Percentiles rank a stretch among this genome's conserved stretches.
These are phyloP conservation scores for Melampsora occidentalis DNA, from an alignment of 1,284 basidiomycete species.

Conservation along the genomic window DNA sequence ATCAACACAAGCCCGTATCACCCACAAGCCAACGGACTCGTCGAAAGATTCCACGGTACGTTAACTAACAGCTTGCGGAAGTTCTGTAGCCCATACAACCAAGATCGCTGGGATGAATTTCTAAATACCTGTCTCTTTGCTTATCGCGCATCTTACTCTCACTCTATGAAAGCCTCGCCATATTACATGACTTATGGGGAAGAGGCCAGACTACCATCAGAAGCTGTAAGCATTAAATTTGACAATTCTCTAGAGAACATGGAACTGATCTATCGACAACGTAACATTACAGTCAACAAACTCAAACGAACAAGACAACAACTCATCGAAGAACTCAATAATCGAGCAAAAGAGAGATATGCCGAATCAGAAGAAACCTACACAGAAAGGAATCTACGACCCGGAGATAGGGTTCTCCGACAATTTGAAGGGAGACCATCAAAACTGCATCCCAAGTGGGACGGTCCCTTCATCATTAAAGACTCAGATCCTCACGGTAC, in stretches of 20 bases:
- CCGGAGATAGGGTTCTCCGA: conserved; percentile 7
- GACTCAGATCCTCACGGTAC: background rate
- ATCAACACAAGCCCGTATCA: conserved; percentile 8
- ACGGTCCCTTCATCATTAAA: conserved; percentile 6
- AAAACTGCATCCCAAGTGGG: conserved; percentile 20
- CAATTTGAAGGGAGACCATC: background rate
- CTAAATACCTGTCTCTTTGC: conserved; percentile 10
- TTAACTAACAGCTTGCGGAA: background rate
- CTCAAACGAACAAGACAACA: too few relatives aligned
- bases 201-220: background rate
- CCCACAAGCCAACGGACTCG: conserved; percentile 25
- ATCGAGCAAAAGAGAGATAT: too few relatives aligned
- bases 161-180: background rate
- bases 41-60: conserved; percentile 21
- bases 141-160: background rate
- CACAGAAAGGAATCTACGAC: background rate
- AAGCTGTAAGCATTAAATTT: too few relatives aligned
- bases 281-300: too few relatives aligned
- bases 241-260: too few relatives aligned
- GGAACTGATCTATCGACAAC: too few relatives aligned
- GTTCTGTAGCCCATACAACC: conserved; percentile 14
- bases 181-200: conserved; percentile 20
- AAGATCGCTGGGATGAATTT: conserved; percentile 13
- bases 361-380: background rate
- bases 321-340: too few relatives aligned